A percentile compares a stretch with the other conserved stretches of the same genome.
These are phyloP conservation scores for Colletotrichum echinochloae DNA, from an alignment of 2,329 filamentous ascomycete genomes.

Conservation along the genomic window DNA sequence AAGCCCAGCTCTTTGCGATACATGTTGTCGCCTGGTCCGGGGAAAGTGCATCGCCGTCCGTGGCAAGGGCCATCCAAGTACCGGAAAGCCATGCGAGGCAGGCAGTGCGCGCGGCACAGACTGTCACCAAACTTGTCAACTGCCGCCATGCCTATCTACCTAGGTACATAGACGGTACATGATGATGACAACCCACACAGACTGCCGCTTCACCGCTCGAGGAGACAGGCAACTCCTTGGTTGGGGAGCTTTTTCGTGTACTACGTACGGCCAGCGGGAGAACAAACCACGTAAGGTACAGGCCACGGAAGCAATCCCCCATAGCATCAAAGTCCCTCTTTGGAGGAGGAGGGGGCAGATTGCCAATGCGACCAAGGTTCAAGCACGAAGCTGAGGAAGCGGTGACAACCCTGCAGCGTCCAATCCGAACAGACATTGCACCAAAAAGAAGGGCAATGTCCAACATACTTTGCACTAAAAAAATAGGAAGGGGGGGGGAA, in stretches of 20 bases:
- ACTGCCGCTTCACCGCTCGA: conserved; percentile 32
- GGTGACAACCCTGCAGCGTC: conserved; percentile 21
- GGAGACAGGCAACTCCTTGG: conserved; percentile 37
- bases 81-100: conserved; percentile 30
- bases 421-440: neutral
- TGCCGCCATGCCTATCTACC: too few species aligned
- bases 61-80: conserved; percentile 37
- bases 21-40: conserved; percentile 23
- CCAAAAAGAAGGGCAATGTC: too few species aligned
- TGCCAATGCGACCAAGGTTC: conserved; percentile 31
- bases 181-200: conserved; percentile 16
- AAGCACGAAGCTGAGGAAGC: conserved; percentile 34
- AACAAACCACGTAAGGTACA: conserved; percentile 19
- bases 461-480: too few species aligned
- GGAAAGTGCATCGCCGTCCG: conserved; percentile 20
- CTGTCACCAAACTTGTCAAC: conserved; percentile 20
- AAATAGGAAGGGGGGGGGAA: neutral
- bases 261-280: conserved; percentile 8
- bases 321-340: conserved; percentile 21
- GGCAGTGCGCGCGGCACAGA: conserved; percentile 34
- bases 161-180: neutral
- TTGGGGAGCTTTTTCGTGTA: conserved; percentile 20
- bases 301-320: conserved; percentile 25
- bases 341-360: too few species aligned
- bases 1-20: conserved; percentile 7